Conservation (phyloP, 2,329 filamentous ascomycete genomes). For the Aspergillus sp. region DNA sequence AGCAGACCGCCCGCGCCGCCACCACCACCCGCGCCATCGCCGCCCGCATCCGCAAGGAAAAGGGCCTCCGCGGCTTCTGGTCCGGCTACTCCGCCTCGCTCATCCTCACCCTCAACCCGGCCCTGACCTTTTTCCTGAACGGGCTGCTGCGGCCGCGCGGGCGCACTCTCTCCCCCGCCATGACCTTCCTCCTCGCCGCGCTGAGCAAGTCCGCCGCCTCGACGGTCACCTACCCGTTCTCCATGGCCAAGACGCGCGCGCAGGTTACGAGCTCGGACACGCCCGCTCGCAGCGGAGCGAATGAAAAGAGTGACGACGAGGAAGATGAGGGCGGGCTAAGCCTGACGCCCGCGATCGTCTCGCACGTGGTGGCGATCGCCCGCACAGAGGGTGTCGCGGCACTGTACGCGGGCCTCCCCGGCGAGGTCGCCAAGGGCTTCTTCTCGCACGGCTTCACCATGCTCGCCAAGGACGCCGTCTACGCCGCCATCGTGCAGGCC, state of each 20-base stretch:
- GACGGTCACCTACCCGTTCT: conserved; percentile 78
- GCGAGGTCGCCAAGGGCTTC: conserved; percentile 79
- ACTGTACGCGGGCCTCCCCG: conserved; percentile 73
- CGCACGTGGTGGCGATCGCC: conserved; percentile 57
- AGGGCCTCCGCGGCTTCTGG: conserved; percentile 77
- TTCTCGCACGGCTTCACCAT: conserved; percentile 85
- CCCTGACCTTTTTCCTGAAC: conserved; percentile 81
- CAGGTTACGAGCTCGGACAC: conserved; percentile 52
- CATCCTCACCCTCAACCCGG: conserved; percentile 79
- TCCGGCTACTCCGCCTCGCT: conserved; percentile 80
- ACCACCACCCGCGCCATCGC: conserved; percentile 58
- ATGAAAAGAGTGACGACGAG: conserved; percentile 21
- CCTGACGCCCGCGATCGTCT: conserved; percentile 57
- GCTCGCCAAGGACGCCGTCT: conserved; percentile 77
- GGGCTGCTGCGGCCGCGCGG: conserved; percentile 59
- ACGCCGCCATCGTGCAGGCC: conserved; percentile 67
- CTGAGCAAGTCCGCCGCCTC: conserved; percentile 76
- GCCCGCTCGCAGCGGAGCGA: conserved; percentile 16
- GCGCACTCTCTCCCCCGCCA: conserved; percentile 49
- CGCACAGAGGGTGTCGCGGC: conserved; percentile 65
- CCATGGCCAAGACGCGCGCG: conserved; percentile 76
- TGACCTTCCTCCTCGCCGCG: conserved; percentile 69
- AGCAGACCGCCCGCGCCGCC: conserved; percentile 61
- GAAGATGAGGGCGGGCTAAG: conserved; percentile 12
- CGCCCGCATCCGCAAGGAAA: conserved; percentile 63